phyloP scores from a whole-genome alignment of 352 stramenopile genomes.

The Phytophthora cactorum region DNA sequence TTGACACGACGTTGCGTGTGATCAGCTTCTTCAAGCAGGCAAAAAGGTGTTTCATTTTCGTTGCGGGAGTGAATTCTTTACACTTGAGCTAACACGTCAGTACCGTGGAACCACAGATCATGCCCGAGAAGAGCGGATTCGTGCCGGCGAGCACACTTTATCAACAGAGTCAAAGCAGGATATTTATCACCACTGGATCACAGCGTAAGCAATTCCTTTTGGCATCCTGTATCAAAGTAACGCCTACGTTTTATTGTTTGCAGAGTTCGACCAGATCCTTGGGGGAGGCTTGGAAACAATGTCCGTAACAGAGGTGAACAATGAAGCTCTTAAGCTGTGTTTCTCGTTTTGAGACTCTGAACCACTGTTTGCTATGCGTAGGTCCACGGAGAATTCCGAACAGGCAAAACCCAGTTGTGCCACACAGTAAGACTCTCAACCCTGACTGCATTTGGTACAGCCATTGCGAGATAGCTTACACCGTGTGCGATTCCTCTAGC shows the following conservation, averaged over 20 bases:
- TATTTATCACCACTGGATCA: constrained; percentile 82
- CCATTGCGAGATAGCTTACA: neutral
- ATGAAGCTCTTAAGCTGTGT: neutral
- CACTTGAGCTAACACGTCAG: neutral
- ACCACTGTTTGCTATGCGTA: constrained; percentile 25
- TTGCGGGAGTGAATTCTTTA: neutral
- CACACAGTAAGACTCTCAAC: constrained; percentile 74
- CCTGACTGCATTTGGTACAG: neutral
- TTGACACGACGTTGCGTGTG: constrained; percentile 5
- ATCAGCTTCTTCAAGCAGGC: constrained; percentile 73
- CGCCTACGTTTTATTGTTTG: neutral
- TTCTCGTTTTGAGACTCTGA: neutral
- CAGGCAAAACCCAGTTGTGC: constrained; percentile 95
- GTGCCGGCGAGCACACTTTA: constrained; percentile 74
- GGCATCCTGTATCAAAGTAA: neutral
- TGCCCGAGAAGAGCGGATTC: constrained; percentile 79
- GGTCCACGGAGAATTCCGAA: constrained; percentile 94
- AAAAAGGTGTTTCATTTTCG: constrained; percentile 53
- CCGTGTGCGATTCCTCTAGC: constrained; percentile 26
- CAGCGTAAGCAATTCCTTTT: constrained; percentile 46
- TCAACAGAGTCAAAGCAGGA: constrained; percentile 71
- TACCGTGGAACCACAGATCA: constrained; percentile 43
- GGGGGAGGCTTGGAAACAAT: constrained; percentile 90
- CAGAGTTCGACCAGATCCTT: constrained; percentile 87
- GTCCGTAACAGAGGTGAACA: constrained; percentile 89